Conservation (phyloP, 345 rosid species). For the Turritis glabra region DNA sequence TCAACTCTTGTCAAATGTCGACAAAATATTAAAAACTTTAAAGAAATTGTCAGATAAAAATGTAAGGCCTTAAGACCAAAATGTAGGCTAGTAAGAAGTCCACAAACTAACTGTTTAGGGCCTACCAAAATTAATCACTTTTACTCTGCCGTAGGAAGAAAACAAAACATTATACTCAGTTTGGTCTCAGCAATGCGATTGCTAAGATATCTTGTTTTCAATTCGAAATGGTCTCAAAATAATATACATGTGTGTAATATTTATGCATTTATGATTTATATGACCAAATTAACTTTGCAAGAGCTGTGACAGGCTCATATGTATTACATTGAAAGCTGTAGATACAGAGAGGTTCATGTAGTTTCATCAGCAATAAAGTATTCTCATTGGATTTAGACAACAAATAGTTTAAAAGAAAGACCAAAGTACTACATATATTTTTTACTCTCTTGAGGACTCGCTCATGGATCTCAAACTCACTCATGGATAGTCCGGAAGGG, state of each 20-base stretch:
- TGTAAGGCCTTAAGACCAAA: neutral
- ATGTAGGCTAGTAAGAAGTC: neutral
- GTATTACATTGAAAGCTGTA: constrained; percentile 18
- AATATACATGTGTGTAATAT: neutral
- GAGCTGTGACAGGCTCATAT: constrained; percentile 18
- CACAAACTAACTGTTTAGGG: neutral
- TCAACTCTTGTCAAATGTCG: constrained; percentile 6
- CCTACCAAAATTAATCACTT: neutral
- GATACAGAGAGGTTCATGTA: constrained; percentile 17
- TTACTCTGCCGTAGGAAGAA: neutral
- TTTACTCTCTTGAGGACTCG: neutral
- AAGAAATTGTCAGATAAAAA: neutral
- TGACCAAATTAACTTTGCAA: constrained; percentile 24
- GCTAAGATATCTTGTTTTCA: neutral
- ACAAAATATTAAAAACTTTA: neutral
- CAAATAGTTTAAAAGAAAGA: constrained; percentile 19
- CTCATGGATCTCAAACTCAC: constrained; percentile 22
- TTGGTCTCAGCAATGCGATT: neutral
- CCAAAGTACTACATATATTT: constrained; percentile 8
- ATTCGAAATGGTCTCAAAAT: neutral
- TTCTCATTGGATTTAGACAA: constrained; percentile 28
- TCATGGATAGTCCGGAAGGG: constrained; percentile 59
- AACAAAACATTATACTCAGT: neutral
- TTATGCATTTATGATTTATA: neutral
- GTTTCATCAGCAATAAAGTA: constrained; percentile 9